Evolutionary conservation across 2,329 filamentous ascomycete species (phyloP).

Genomic region (Xylariaceae sp.): DNA sequence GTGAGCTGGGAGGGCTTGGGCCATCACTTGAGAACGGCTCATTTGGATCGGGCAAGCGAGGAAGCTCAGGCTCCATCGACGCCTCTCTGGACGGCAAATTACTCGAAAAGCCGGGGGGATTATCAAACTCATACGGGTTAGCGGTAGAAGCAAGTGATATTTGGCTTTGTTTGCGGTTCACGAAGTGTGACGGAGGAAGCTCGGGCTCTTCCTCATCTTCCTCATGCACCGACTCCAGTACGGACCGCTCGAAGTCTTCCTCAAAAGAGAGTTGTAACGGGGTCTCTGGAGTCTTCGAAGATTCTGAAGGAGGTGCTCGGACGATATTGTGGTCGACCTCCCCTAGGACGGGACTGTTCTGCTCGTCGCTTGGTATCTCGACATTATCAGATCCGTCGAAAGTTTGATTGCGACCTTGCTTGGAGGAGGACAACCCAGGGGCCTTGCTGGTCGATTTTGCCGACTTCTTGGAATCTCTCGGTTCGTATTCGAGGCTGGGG

Average conservation of each 20-base stretch:
- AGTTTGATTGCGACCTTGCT: slow-evolving; percentile 6
- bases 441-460: neutral
- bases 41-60: slow-evolving; percentile 28
- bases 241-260: slow-evolving; percentile 25
- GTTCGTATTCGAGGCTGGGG: slow-evolving; percentile 12
- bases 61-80: slow-evolving; percentile 40
- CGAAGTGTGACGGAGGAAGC: slow-evolving; percentile 22
- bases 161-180: slow-evolving; percentile 19
- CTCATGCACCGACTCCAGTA: slow-evolving; percentile 28
- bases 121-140: slow-evolving; percentile 31
- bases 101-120: slow-evolving; percentile 37
- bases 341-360: slow-evolving; percentile 13
- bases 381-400: slow-evolving; percentile 17
- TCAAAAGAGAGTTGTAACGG: slow-evolving; percentile 10
- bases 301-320: slow-evolving; percentile 16
- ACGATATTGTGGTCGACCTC: slow-evolving; percentile 26
- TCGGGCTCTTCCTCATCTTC: slow-evolving; percentile 26
- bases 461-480: neutral
- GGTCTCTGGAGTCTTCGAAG: slow-evolving; percentile 9
- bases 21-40: slow-evolving; percentile 30
- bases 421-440: neutral
- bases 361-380: slow-evolving; percentile 1
- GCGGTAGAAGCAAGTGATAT: slow-evolving; percentile 33
- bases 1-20: slow-evolving; percentile 46
- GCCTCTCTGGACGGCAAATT: slow-evolving; percentile 35